Evolutionary conservation across 1,284 basidiomycete genomes (phyloP), one percentile per base, ranked within the genome.

Genomic region (Boletus mariae): DNA sequence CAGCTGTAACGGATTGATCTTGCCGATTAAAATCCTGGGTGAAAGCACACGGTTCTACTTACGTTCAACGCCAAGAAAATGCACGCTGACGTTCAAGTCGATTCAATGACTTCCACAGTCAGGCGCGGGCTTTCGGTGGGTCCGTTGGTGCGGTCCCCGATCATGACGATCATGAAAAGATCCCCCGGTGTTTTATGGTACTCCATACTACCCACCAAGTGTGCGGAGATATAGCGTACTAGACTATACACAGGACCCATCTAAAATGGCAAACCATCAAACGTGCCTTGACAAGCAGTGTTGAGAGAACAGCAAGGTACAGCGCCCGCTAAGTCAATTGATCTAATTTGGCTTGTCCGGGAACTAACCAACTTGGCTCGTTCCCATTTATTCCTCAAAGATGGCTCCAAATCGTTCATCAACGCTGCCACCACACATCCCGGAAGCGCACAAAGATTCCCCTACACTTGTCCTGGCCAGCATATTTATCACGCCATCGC

Each of bases 381-480:
- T 9, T n/a, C 49, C 43, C 46, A 51, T 65, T 61, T 65, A 64
- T 65, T 48, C 51, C n/a, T 42, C 62, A 20, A 43, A 49, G 56
- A 70, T 67, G 62, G 28, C 38, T 46, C 37, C 42, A 4, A 43
- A 38, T 38, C 31, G 42, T n/a, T 1, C 52, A 51, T 52, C 51
- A 47, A 41, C 53, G 45, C 28, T 31, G 26, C 54, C 52, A 53
- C 50, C 51, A 52, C 44, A 20, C 28, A n/a, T 45, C 45, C 43
- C 10, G 26, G 20, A 46, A 7, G 12, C 15, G 34, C 34, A 34
- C 29, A 17, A 28, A 4, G 20, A 41, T n/a, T 26, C 41, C 26
- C n/a, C 23, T 20, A 26, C 38, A 2, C 20, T 20, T 20, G 20
- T 20, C 20, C 20, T 20, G 38, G 17, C 15, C 29, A 23, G 3